phyloP scores from a whole-genome alignment of 345 rosid species.

The Euphorbia peplus region DNA sequence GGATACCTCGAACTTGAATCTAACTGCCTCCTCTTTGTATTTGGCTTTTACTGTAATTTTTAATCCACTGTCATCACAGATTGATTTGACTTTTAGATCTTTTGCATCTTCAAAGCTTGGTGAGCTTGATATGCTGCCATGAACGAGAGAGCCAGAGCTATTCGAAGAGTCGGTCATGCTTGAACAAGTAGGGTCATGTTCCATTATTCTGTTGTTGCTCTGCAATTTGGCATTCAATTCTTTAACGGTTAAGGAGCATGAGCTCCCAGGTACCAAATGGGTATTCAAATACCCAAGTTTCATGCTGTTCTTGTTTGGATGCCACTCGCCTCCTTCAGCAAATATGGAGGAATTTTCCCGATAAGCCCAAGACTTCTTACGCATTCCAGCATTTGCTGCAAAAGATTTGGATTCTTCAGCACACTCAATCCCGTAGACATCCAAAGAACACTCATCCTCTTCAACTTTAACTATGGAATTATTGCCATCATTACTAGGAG shows the following conservation, averaged over 20 bases:
- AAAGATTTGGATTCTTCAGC: constrained; percentile 32
- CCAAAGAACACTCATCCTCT: constrained; percentile 39
- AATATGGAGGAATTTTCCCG: constrained; percentile 23
- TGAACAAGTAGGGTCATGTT: constrained; percentile 46
- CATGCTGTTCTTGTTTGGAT: constrained; percentile 23
- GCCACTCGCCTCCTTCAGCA: constrained; percentile 20
- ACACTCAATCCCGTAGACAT: constrained; percentile 20
- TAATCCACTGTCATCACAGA: constrained; percentile 36
- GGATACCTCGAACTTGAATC: constrained; percentile 72
- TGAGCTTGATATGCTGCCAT: constrained; percentile 53
- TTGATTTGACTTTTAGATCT: constrained; percentile 31
- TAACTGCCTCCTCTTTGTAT: constrained; percentile 61
- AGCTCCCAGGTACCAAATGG: constrained; percentile 31
- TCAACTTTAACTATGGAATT: constrained; percentile 47
- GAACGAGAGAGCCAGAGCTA: constrained; percentile 51
- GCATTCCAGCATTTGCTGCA: constrained; percentile 26
- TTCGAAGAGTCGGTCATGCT: constrained; percentile 69
- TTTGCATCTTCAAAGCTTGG: constrained; percentile 47
- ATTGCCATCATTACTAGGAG: constrained; percentile 23
- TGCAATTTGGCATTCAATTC: constrained; percentile 39
- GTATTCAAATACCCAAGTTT: constrained; percentile 32
- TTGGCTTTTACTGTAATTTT: constrained; percentile 71
- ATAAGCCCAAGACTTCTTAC: constrained; percentile 37
- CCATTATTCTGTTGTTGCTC: constrained; percentile 38
- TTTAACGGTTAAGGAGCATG: constrained; percentile 39